phyloP scores from a whole-genome alignment of 2,329 filamentous ascomycete genomes.

The Aspergillus felis region DNA sequence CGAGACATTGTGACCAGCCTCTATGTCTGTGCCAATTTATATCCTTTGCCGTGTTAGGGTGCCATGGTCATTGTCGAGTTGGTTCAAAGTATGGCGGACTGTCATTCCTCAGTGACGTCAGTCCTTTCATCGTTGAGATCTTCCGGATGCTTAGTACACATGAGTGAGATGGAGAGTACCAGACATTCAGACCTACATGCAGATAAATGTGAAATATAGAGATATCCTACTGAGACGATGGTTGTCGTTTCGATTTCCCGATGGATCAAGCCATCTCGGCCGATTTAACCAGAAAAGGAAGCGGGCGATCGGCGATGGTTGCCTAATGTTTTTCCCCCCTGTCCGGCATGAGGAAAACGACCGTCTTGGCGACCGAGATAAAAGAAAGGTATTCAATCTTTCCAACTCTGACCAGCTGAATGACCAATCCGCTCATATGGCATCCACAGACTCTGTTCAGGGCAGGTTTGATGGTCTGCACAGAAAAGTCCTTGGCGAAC shows the following conservation, averaged over 20 bases:
- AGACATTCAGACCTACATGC: background rate
- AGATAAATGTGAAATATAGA: background rate
- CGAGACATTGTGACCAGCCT: background rate
- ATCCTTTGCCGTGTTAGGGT: background rate
- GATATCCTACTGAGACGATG: background rate
- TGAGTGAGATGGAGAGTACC: background rate
- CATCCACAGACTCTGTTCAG: background rate
- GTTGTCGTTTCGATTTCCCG: background rate
- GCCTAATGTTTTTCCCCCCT: background rate
- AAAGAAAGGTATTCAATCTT: background rate
- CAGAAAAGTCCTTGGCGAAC: conserved; percentile 22
- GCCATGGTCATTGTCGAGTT: background rate
- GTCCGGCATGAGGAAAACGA: background rate
- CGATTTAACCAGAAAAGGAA: background rate
- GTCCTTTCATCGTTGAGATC: background rate
- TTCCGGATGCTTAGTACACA: background rate
- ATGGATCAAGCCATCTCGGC: background rate
- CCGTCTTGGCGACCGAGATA: background rate
- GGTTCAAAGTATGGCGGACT: background rate
- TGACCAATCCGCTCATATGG: background rate
- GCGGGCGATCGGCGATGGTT: background rate
- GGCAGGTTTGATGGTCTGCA: background rate
- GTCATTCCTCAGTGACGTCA: background rate
- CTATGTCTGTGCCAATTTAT: background rate
- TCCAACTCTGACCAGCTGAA: background rate